These are phyloP conservation scores for Venturiaceae sp. DNA, from an alignment of 2,329 filamentous ascomycete genomes.

Conservation along the genomic window DNA sequence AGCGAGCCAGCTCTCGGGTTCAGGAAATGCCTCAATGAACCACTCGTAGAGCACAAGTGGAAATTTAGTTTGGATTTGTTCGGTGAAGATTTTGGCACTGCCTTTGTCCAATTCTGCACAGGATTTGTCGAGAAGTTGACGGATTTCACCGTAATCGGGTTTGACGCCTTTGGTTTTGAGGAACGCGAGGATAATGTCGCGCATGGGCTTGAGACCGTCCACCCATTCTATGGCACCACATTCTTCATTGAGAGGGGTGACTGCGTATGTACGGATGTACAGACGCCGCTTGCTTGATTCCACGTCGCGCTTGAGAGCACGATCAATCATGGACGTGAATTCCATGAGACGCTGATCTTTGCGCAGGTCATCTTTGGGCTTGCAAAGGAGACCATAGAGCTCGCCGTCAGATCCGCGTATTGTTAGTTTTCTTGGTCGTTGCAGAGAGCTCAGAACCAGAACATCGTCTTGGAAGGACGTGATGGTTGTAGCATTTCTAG, in stretches of 20 bases:
- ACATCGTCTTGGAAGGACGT: slow-evolving; percentile 76
- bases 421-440: slow-evolving; percentile 82
- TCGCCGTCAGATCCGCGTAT: slow-evolving; percentile 84
- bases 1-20: slow-evolving; percentile 84
- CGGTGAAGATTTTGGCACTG: slow-evolving; percentile 52
- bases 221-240: slow-evolving; percentile 99
- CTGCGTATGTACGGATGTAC: slow-evolving; percentile 94
- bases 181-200: slow-evolving; percentile 75
- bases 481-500: slow-evolving; percentile 77
- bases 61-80: slow-evolving; percentile 56
- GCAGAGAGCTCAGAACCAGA: slow-evolving; percentile 78
- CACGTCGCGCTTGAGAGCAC: slow-evolving; percentile 81
- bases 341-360: slow-evolving; percentile 99
- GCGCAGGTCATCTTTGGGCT: slow-evolving; percentile 94
- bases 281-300: slow-evolving; percentile 84
- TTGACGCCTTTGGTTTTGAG: slow-evolving; percentile 66
- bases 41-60: slow-evolving; percentile 81
- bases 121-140: slow-evolving; percentile 52
- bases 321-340: slow-evolving; percentile 97
- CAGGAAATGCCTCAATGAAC: slow-evolving; percentile 93
- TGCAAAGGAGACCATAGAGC: slow-evolving; percentile 83
- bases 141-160: slow-evolving; percentile 59
- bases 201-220: slow-evolving; percentile 84
- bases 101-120: slow-evolving; percentile 52
- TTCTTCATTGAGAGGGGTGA: slow-evolving; percentile 94